Evolutionary conservation across 2,329 filamentous ascomycete genomes (phyloP).

Genomic region (Dendrostoma leiphaemia): DNA sequence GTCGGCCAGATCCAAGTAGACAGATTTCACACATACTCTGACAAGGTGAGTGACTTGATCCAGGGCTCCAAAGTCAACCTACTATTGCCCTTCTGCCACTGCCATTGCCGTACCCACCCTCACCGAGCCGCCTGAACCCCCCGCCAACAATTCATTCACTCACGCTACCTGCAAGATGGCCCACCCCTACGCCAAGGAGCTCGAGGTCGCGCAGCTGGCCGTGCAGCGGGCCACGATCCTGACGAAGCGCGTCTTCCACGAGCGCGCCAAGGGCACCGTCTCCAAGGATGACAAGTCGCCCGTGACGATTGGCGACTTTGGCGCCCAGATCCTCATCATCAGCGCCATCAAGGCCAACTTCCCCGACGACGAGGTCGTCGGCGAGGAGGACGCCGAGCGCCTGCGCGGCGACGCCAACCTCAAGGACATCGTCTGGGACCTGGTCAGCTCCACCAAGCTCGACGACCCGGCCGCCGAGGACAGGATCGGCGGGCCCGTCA

Average conservation of each 20-base stretch:
- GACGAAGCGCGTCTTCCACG: slow-evolving; percentile 59
- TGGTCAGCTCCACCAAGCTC: slow-evolving; percentile 72
- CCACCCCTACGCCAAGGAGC: slow-evolving; percentile 74
- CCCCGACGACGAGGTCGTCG: slow-evolving; percentile 86
- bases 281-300: slow-evolving; percentile 95
- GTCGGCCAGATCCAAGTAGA: not conserved
- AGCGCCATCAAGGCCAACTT: slow-evolving; percentile 86
- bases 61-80: not conserved
- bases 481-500: slow-evolving; percentile 64
- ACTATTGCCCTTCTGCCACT: not conserved
- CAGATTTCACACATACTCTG: not conserved
- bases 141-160: slow-evolving; percentile 7
- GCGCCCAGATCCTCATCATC: slow-evolving; percentile 95
- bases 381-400: slow-evolving; percentile 86
- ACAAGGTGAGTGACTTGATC: slow-evolving; percentile 10
- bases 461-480: slow-evolving; percentile 63
- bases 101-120: not conserved
- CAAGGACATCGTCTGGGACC: slow-evolving; percentile 76
- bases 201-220: slow-evolving; percentile 80
- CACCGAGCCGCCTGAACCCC: not conserved
- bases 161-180: slow-evolving; percentile 43
- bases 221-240: slow-evolving; percentile 71
- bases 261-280: slow-evolving; percentile 90
- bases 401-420: slow-evolving; percentile 71
- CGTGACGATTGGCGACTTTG: slow-evolving; percentile 97